A percentile compares a stretch with the other conserved stretches of the same genome.
Evolutionary conservation across 805 yeast species (phyloP).

Genomic region (Ogataea degrootiae): DNA sequence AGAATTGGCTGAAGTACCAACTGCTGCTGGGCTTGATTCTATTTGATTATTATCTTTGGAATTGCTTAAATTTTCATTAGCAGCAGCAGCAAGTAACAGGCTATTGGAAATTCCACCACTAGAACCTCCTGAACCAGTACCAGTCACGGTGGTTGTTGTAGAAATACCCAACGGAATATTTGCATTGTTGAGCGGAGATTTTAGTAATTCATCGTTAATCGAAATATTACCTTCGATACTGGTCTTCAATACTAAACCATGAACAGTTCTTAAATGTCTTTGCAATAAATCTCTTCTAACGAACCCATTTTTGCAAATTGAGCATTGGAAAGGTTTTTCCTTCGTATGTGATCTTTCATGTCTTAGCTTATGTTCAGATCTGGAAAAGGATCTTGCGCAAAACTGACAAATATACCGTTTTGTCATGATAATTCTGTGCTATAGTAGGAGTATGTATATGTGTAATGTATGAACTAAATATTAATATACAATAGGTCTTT

Average conservation of each 20-base stretch:
- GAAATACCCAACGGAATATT: not conserved
- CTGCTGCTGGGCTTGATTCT: too few relatives aligned
- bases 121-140: too few relatives aligned
- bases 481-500: too few relatives aligned
- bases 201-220: slow-evolving; percentile 15
- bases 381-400: slow-evolving; percentile 75
- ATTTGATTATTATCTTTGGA: not conserved
- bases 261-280: slow-evolving; percentile 77
- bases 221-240: slow-evolving; percentile 24
- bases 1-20: too few relatives aligned
- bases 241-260: slow-evolving; percentile 34
- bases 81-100: too few relatives aligned
- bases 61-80: not conserved
- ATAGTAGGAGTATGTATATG: too few relatives aligned
- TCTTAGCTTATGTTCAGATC: slow-evolving; percentile 72
- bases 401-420: slow-evolving; percentile 71
- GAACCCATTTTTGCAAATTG: slow-evolving; percentile 64
- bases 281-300: slow-evolving; percentile 75
- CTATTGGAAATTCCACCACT: too few relatives aligned
- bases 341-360: slow-evolving; percentile 80
- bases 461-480: too few relatives aligned
- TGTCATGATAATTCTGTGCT: slow-evolving; percentile 33
- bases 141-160: too few relatives aligned
- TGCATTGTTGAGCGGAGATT: slow-evolving; percentile 8
- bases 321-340: slow-evolving; percentile 74